Evolutionary conservation across 1,284 basidiomycete genomes (phyloP).

Genomic region (Ustilago sp.): DNA sequence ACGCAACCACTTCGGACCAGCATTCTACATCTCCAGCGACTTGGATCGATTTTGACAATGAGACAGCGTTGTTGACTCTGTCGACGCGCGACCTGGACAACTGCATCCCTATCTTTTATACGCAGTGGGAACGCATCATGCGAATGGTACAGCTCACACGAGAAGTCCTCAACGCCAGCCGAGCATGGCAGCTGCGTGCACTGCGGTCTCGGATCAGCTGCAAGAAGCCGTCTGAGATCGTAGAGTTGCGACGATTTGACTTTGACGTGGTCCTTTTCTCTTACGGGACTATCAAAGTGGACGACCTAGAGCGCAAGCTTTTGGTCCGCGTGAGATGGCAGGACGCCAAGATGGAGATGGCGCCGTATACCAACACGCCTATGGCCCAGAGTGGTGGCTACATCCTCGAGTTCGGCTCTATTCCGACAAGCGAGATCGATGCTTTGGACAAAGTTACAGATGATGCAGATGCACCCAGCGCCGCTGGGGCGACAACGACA

Average conservation of each 20-base stretch:
- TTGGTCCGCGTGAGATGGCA: conserved; percentile 51
- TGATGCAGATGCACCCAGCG: conserved; percentile 79
- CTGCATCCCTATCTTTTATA: conserved; percentile 86
- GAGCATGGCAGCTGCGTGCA: conserved; percentile 46
- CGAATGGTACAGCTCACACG: conserved; percentile 92
- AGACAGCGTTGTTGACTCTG: conserved; percentile 85
- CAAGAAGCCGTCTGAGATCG: conserved; percentile 32
- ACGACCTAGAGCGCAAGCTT: conserved; percentile 22
- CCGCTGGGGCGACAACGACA: not conserved
- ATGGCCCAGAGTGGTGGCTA: conserved; percentile 38
- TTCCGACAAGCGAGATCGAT: conserved; percentile 10
- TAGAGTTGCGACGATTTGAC: conserved; percentile 31
- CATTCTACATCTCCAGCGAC: conserved; percentile 79
- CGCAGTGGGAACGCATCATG: conserved; percentile 89
- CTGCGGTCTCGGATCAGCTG: conserved; percentile 27
- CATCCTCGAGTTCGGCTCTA: conserved; percentile 48
- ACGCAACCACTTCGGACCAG: conserved; percentile 68
- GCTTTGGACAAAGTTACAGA: conserved; percentile 70
- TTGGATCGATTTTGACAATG: conserved; percentile 83
- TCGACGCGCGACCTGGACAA: conserved; percentile 84
- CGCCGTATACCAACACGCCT: conserved; percentile 19
- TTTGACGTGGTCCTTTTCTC: conserved; percentile 69
- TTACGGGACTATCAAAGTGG: conserved; percentile 71
- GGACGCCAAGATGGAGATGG: conserved; percentile 39
- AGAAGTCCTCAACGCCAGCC: conserved; percentile 72